A percentile compares a stretch with the other conserved stretches of the same genome.
Evolutionary conservation across 2,329 filamentous ascomycete species (phyloP).

Genomic region (Aureobasidium uvarum): DNA sequence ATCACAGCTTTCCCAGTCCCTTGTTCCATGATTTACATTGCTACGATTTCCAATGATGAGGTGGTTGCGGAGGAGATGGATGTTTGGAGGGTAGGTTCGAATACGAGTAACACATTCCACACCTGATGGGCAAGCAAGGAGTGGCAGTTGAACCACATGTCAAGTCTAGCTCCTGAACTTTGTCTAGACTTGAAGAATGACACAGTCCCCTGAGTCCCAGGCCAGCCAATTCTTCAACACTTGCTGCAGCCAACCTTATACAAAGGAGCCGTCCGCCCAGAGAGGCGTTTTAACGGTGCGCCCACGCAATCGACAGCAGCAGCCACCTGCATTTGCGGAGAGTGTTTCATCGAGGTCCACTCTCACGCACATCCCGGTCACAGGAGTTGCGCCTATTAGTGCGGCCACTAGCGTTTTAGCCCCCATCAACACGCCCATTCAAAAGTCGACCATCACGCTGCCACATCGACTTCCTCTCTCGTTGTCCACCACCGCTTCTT

Average conservation of each 20-base stretch:
- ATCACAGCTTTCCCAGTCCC: constrained; percentile 16
- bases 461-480: constrained; percentile 23
- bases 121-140: constrained; percentile 7
- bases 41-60: constrained; percentile 1
- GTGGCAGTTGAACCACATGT: constrained; percentile 15
- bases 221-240: neutral
- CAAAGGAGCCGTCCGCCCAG: constrained; percentile 21
- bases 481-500: constrained; percentile 26
- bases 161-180: constrained; percentile 19
- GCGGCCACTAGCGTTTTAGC: constrained; percentile 26
- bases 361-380: constrained; percentile 10
- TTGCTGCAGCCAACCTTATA: constrained; percentile 18
- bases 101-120: constrained; percentile 9
- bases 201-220: constrained; percentile 15
- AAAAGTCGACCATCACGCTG: constrained; percentile 27
- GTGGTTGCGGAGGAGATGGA: constrained; percentile 22
- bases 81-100: neutral
- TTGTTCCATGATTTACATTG: constrained; percentile 24
- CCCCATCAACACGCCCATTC: constrained; percentile 12
- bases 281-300: constrained; percentile 18
- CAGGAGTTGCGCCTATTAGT: constrained; percentile 16
- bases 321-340: constrained; percentile 24
- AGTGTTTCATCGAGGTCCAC: constrained; percentile 22
- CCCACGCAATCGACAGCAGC: constrained; percentile 18
- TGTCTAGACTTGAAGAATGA: constrained; percentile 21